Conservation (phyloP, 139 green algal genomes). For the Chlorella vulgaris region DNA sequence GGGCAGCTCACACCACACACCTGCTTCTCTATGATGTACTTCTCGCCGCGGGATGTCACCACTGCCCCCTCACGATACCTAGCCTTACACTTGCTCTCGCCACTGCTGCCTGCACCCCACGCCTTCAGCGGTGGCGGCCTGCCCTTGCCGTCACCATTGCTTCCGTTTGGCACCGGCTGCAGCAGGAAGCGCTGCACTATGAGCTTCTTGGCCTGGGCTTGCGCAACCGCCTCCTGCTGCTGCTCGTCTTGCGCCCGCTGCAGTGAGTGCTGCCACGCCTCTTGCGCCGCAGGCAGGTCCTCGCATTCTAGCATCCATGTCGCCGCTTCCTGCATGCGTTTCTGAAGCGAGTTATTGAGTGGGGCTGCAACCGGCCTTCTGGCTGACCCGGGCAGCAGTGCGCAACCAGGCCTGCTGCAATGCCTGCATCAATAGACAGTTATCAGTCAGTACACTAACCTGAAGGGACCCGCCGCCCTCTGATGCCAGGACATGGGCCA, state of each 20-base stretch:
- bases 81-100: conserved; percentile 26
- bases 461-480: not conserved
- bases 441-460: too few species aligned
- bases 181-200: conserved; percentile 1
- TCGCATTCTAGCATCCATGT: conserved; percentile 48
- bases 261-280: not conserved
- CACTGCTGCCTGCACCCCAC: not conserved
- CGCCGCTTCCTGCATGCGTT: conserved; percentile 1
- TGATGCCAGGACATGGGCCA: not conserved
- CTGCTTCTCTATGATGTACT: conserved; percentile 70
- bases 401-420: too few species aligned
- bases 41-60: conserved; percentile 68
- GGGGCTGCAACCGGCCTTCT: not conserved
- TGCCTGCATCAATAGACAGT: too few species aligned
- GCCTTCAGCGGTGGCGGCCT: not conserved
- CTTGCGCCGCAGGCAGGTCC: conserved; percentile 36
- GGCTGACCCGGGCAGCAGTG: not conserved
- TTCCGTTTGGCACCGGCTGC: conserved; percentile 1
- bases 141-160: conserved; percentile 7
- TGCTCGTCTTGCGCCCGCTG: not conserved
- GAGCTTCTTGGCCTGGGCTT: not conserved
- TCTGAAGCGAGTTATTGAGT: too few species aligned
- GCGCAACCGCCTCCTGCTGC: not conserved
- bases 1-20: too few species aligned
- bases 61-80: conserved; percentile 65